phyloP scores from a whole-genome alignment of 2,329 filamentous ascomycete species.

The Epichloe elymi region DNA sequence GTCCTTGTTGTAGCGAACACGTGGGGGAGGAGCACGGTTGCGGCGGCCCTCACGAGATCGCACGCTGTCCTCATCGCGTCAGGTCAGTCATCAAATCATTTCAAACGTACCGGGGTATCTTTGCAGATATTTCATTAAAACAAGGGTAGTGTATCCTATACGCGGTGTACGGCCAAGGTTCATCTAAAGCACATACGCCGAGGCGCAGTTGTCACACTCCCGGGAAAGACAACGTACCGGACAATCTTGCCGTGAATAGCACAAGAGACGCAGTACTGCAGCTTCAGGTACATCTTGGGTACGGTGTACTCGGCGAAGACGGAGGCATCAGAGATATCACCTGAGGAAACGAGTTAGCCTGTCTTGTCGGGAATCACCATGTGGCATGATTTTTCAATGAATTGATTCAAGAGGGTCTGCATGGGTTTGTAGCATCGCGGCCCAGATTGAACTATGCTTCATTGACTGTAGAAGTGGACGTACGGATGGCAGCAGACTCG shows the following conservation, averaged over 20 bases:
- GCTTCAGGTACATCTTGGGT: constrained; percentile 99
- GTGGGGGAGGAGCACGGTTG: constrained; percentile 97
- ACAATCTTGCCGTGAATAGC: constrained; percentile 99
- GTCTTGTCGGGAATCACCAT: not conserved
- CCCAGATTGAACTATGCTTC: not conserved
- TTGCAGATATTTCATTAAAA: not conserved
- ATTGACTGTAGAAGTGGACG: constrained; percentile 27
- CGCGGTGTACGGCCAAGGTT: constrained; percentile 42
- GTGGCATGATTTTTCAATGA: constrained; percentile 1
- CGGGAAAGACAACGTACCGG: constrained; percentile 65
- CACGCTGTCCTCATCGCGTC: constrained; percentile 52
- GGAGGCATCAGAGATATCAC: constrained; percentile 99
- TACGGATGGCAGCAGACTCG: constrained; percentile 98
- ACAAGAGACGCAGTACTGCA: constrained; percentile 99
- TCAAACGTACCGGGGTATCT: constrained; percentile 15
- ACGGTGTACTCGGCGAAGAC: constrained; percentile 99
- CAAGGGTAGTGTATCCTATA: constrained; percentile 20
- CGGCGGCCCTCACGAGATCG: constrained; percentile 92
- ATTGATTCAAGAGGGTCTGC: not conserved
- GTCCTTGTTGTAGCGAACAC: constrained; percentile 99
- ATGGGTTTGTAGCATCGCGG: not conserved
- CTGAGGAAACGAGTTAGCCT: constrained; percentile 31
- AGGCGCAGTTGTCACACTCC: constrained; percentile 46
- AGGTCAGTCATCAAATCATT: constrained; percentile 6
- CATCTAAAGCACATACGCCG: constrained; percentile 40